phyloP scores from a whole-genome alignment of 805 yeast species.

The Clavispora carvajalis region DNA sequence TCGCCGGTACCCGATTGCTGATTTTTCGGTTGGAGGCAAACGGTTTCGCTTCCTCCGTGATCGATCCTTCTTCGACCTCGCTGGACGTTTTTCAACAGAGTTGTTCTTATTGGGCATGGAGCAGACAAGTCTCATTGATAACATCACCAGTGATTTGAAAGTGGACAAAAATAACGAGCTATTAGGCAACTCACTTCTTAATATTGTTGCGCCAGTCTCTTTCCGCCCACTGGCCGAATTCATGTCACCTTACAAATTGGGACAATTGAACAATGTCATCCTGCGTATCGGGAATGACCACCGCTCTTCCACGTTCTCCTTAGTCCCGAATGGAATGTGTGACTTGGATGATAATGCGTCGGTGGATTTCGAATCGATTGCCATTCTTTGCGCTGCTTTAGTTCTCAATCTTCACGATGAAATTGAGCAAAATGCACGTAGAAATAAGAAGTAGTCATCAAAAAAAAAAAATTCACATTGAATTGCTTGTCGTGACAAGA shows the following conservation, averaged over 20 bases:
- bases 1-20: constrained; percentile 8
- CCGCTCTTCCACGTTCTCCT: constrained; percentile 5
- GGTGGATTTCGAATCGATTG: constrained; percentile 4
- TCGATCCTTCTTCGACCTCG: not conserved
- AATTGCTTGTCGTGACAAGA: too few species aligned
- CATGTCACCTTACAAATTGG: constrained; percentile 5
- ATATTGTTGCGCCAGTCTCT: constrained; percentile 2
- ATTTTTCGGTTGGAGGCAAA: constrained; percentile 6
- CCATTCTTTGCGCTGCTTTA: constrained; percentile 3
- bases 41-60: constrained; percentile 9
- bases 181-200: constrained; percentile 3
- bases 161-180: constrained; percentile 7
- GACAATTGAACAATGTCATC: constrained; percentile 1
- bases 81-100: constrained; percentile 7
- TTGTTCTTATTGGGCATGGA: constrained; percentile 6
- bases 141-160: constrained; percentile 6
- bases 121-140: constrained; percentile 8
- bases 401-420: not conserved
- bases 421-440: not conserved
- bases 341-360: constrained; percentile 6
- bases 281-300: constrained; percentile 4
- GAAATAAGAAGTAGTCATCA: not conserved
- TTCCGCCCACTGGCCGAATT: constrained; percentile 3
- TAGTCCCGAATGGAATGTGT: constrained; percentile 4
- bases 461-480: too few species aligned